A percentile compares a stretch with the other conserved stretches of the same genome.
Conservation (phyloP, 2,329 filamentous ascomycete species). For the Fusarium sp. region DNA sequence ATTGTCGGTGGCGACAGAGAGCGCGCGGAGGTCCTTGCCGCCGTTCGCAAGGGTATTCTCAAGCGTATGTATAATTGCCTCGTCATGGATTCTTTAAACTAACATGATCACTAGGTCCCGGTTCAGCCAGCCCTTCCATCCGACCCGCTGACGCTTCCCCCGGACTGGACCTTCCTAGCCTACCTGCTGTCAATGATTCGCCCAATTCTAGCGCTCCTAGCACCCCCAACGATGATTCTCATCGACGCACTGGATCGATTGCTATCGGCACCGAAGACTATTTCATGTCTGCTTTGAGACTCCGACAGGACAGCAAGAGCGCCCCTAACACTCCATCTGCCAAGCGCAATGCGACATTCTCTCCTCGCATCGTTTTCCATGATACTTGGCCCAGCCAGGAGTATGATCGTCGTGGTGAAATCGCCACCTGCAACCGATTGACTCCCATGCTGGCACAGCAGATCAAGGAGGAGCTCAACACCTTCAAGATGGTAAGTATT, state of each 20-base stretch:
- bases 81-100: neutral
- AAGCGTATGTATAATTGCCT: slow-evolving; percentile 71
- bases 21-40: slow-evolving; percentile 88
- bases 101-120: slow-evolving; percentile 55
- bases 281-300: slow-evolving; percentile 80
- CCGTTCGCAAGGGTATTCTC: slow-evolving; percentile 93
- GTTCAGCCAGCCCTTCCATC: slow-evolving; percentile 74
- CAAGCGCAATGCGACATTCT: slow-evolving; percentile 79
- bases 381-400: slow-evolving; percentile 97
- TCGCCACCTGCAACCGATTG: slow-evolving; percentile 96
- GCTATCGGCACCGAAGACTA: slow-evolving; percentile 88
- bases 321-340: slow-evolving; percentile 78
- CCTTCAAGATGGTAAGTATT: slow-evolving; percentile 84
- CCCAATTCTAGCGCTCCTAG: slow-evolving; percentile 87
- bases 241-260: slow-evolving; percentile 75
- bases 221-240: slow-evolving; percentile 83
- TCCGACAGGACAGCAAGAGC: slow-evolving; percentile 81
- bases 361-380: slow-evolving; percentile 91
- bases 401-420: slow-evolving; percentile 94
- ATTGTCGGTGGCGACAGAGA: slow-evolving; percentile 92
- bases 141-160: slow-evolving; percentile 68
- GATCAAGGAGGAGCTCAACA: slow-evolving; percentile 99
- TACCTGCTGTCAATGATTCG: slow-evolving; percentile 76
- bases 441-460: slow-evolving; percentile 98
- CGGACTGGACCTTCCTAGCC: slow-evolving; percentile 68